Evolutionary conservation across 192 early-diverging fungal species (phyloP), one percentile per base, ranked within the genome.

Genomic region (Obelidium mucronatum): DNA sequence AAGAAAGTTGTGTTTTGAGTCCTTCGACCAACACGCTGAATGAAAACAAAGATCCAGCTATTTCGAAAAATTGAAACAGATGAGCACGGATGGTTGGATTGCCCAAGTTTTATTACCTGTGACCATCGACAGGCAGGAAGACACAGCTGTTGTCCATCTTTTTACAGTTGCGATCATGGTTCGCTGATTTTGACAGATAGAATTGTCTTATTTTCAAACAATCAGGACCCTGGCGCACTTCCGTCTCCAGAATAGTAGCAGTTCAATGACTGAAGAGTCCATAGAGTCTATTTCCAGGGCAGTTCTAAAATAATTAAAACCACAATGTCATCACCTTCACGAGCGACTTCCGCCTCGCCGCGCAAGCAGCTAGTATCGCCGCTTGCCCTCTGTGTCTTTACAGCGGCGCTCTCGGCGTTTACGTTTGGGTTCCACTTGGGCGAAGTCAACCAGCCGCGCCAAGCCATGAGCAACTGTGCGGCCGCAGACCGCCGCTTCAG

Each of bases 401-500:
- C 80, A 11, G 79, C 77, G 2, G 59, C 78, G 3, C 35, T 84
- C n/a, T 51, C 75, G 8, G 80, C 81, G 19, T 83, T 85, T 55
- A 78, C 81, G 65, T 85, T 85, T 70, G 84, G 84, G 4, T 85
- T 55, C 75, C 56, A 85, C 69, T 44, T 78, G 1, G 84, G 84
- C n/a, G 84, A 84, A 55, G 78, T 85, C 39, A 85, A 85, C 70
- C 84, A 83, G 63, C 84, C 84, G 3, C 56, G 81, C 34, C 73
- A 78, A 6, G 84, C 84, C 1, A 83, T 85, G 80, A 72, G 71
- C 36, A 77, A 78, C 54, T 78, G 76, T 56, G 30, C 36, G 22
- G 39, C 56, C 17, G 31, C 39, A 31, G 30, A 44, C 22, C 51
- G 63, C 4, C 28, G 55, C n/a, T 19, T 37, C 26, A 19, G 11